Conservation (phyloP, 495 filamentous ascomycete genomes). For the Aspergillus mulundensis region DNA sequence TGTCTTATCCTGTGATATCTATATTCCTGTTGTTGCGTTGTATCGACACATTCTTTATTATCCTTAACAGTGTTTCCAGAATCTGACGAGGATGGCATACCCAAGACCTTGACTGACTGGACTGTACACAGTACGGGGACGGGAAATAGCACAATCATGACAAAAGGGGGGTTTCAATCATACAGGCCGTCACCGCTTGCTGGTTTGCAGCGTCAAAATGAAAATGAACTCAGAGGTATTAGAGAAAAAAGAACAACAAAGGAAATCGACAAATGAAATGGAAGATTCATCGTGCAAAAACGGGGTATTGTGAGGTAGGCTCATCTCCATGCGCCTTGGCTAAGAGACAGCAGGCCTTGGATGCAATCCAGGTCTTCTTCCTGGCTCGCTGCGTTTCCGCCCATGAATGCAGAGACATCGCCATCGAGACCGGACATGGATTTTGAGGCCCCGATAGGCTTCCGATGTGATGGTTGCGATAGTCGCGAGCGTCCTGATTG, state of each 20-base stretch:
- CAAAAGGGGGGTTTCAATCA: constrained; percentile 18
- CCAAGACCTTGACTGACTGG: too few relatives aligned
- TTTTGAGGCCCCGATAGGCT: constrained; percentile 24
- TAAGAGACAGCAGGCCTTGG: constrained; percentile 71
- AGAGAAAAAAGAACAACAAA: constrained; percentile 18
- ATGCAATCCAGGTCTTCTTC: constrained; percentile 74
- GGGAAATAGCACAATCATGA: constrained; percentile 18
- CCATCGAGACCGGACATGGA: constrained; percentile 37
- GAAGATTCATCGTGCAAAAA: constrained; percentile 10
- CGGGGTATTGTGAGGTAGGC: constrained; percentile 1
- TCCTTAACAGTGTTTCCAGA: constrained; percentile 5
- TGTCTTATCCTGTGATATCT: background rate
- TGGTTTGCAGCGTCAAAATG: constrained; percentile 29
- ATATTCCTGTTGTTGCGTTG: background rate
- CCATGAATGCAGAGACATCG: constrained; percentile 69
- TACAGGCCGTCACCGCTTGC: constrained; percentile 34
- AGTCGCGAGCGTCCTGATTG: constrained; percentile 31
- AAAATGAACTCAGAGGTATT: constrained; percentile 25
- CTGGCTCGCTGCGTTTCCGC: constrained; percentile 54
- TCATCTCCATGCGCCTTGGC: constrained; percentile 58
- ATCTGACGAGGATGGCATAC: background rate
- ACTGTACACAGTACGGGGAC: background rate
- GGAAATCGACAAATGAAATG: constrained; percentile 22
- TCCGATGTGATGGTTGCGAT: constrained; percentile 21
- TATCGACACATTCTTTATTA: constrained; percentile 3